Base-by-base conservation (phyloP, 179 eudicot species). In the Patellifolia procumbens region DNA sequence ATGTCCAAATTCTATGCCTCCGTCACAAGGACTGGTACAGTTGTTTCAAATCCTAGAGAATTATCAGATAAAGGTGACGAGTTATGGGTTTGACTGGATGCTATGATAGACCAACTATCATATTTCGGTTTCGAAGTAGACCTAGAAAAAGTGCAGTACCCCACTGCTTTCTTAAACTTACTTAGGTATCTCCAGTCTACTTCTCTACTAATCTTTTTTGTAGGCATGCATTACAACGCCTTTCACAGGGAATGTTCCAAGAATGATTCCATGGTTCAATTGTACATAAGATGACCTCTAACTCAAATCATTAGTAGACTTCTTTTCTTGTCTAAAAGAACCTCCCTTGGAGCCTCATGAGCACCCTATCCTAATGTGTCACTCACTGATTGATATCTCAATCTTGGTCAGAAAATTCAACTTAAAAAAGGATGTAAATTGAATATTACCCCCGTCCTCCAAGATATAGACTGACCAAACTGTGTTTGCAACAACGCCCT, bases 401-500 rank as follows among this genome's bases (percentile, higher is more conserved):
- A 62, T 45, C 19, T 29, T 28, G 11, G 34, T 11, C 74, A 53
- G n/a, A 20, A 17, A 22, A 35, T 55, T 51, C 34, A 70, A 70
- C 48, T 32, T 19, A 29, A 37, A 49, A 70, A 52, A 24, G 19
- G 15, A 53, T 51, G 20, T 20, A 42, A 48, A 29, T 29, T 68
- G 56, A 7, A 66, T 32, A 22, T 28, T 0, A 15, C 39, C 15
- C n/a, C 6, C n/a, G n/a, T 28, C 16, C 45, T 45, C 35, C 45
- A 79, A 74, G 62, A 24, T 24, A 66, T 19, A 37, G 52, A 31
- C n/a, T 16, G 17, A 42, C 17, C 45, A 31, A 55, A 42, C 48
- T 43, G 46, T 48, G 22, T 22, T 67, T 68, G 48, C 56, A 69
- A 26, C 56, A 69, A 26, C 60, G n/a, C 19, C 46, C 56, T 49